phyloP scores from a whole-genome alignment of 1,284 basidiomycete species.

The Xerocomus nothofagi region DNA sequence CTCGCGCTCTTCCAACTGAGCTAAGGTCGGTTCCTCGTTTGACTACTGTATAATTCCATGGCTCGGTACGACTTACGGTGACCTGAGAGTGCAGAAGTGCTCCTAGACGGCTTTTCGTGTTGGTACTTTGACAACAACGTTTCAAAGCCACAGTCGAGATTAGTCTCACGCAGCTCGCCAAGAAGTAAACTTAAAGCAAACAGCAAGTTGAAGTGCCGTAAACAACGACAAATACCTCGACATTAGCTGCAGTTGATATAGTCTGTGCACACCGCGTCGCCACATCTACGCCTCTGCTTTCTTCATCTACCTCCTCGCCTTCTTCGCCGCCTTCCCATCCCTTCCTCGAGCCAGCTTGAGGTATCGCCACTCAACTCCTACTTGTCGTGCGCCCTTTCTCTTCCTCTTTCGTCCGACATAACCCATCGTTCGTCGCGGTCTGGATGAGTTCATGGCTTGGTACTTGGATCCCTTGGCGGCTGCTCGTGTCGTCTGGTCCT shows the following conservation, averaged over 20 bases:
- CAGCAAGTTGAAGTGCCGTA: too few relatives aligned
- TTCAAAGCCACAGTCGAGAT: too few relatives aligned
- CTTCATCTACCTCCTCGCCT: conserved; percentile 52
- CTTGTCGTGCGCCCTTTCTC: conserved; percentile 40
- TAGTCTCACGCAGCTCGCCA: too few relatives aligned
- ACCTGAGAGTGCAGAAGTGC: too few relatives aligned
- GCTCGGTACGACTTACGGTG: not conserved
- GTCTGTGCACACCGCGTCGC: too few relatives aligned
- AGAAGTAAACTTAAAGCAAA: too few relatives aligned
- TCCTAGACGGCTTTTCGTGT: too few relatives aligned
- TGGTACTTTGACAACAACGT: too few relatives aligned
- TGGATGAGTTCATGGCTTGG: too few relatives aligned
- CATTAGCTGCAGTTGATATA: too few relatives aligned
- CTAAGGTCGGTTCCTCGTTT: conserved; percentile 29
- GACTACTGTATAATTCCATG: fast-evolving
- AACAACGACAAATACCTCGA: too few relatives aligned
- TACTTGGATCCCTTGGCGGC: conserved; percentile 71
- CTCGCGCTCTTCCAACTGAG: conserved; percentile 42
- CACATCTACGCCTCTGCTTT: too few relatives aligned
- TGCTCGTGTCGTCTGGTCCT: conserved; percentile 73
- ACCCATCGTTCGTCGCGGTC: not conserved
- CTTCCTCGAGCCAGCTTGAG: conserved; percentile 50
- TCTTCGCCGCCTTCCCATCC: conserved; percentile 58
- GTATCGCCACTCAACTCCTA: conserved; percentile 49
- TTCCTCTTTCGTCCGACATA: not conserved